Evolutionary conservation across 805 yeast genomes (phyloP).

Genomic region (Kurtzmaniella cleridarum): DNA sequence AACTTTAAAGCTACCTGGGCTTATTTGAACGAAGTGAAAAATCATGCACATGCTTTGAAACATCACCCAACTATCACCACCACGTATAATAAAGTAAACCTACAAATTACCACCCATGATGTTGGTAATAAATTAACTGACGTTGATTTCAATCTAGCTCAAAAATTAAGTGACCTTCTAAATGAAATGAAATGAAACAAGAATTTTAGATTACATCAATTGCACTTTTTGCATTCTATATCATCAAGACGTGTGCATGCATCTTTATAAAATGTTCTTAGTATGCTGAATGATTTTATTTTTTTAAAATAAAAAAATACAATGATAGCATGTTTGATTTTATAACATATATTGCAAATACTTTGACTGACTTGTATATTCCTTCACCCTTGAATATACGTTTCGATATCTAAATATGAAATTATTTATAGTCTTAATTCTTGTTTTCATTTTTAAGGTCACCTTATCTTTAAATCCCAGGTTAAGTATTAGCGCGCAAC

Average conservation of each 20-base stretch:
- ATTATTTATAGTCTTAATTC: background rate
- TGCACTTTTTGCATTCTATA: no score
- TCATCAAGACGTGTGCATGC: no score
- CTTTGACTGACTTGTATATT: no score
- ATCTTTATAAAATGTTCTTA: no score
- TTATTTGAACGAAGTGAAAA: constrained; percentile 53
- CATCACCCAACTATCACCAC: constrained; percentile 72
- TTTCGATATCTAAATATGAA: background rate
- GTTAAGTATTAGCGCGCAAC: background rate
- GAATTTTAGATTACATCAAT: no score
- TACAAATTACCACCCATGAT: constrained; percentile 65
- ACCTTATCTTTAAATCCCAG: no score
- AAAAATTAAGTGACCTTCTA: background rate
- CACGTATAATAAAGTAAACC: constrained; percentile 51
- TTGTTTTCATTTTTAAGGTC: background rate
- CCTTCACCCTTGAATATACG: background rate
- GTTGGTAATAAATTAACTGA: constrained; percentile 43
- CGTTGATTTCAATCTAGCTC: constrained; percentile 55
- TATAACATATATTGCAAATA: no score
- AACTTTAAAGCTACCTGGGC: constrained; percentile 63
- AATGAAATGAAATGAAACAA: no score
- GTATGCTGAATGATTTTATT: no score
- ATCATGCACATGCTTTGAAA: constrained; percentile 50
- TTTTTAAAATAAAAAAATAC: no score
- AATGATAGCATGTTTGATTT: no score